phyloP scores from a whole-genome alignment of 768 basidiomycete species.

The Tylopilus felleus region DNA sequence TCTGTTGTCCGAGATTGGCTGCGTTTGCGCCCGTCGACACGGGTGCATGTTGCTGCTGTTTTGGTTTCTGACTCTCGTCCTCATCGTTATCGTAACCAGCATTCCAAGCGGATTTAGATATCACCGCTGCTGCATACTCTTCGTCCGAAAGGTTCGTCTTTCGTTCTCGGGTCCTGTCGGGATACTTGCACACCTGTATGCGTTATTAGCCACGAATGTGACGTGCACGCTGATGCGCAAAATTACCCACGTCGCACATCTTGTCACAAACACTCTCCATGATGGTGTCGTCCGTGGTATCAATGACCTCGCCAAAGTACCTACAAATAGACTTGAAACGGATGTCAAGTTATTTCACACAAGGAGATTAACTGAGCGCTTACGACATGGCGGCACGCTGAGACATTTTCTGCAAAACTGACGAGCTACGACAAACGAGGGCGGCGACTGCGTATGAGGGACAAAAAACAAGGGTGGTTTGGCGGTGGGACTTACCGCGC shows the following conservation, averaged over 20 bases:
- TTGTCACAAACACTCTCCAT: constrained; percentile 56
- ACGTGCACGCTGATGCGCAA: background rate
- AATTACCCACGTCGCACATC: constrained; percentile 74
- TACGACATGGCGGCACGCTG: constrained; percentile 70
- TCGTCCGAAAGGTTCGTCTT: constrained; percentile 48
- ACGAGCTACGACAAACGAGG: constrained; percentile 35
- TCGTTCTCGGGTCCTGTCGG: constrained; percentile 56
- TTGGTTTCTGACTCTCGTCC: background rate
- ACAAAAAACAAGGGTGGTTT: constrained; percentile 18
- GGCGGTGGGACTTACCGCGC: constrained; percentile 41
- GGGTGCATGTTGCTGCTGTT: constrained; percentile 1
- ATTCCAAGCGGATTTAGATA: constrained; percentile 20
- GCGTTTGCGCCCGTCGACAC: background rate
- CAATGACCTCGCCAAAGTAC: constrained; percentile 74
- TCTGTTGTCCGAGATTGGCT: constrained; percentile 15
- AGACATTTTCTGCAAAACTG: constrained; percentile 55
- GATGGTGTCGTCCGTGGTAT: constrained; percentile 42
- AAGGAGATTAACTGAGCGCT: constrained; percentile 19
- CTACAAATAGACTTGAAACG: constrained; percentile 61
- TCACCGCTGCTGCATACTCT: constrained; percentile 28
- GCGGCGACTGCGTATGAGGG: background rate
- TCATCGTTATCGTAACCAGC: constrained; percentile 29
- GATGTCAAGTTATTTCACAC: background rate
- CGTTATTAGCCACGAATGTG: background rate
- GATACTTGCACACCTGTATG: constrained; percentile 73